These are phyloP conservation scores for Hevea brasiliensis DNA, from an alignment of 345 rosid species.

Conservation along the genomic window DNA sequence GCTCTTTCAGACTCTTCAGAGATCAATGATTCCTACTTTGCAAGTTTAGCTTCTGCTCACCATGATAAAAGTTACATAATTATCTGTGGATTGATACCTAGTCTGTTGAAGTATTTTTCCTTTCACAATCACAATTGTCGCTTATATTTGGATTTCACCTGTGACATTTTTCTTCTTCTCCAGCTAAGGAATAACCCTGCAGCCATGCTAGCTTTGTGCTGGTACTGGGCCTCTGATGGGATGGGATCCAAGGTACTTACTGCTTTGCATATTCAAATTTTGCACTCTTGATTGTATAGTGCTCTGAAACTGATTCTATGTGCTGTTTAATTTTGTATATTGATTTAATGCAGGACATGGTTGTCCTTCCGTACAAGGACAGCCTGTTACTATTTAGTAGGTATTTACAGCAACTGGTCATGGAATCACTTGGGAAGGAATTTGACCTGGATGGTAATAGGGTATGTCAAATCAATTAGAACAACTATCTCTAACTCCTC, in stretches of 20 bases:
- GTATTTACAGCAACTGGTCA: conserved; percentile 93
- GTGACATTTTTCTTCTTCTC: conserved; percentile 21
- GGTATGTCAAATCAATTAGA: conserved; percentile 48
- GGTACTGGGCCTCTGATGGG: conserved; percentile 96
- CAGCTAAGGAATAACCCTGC: conserved; percentile 92
- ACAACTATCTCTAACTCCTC: neutral
- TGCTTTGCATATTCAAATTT: conserved; percentile 13
- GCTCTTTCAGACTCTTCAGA: neutral
- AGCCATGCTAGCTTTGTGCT: conserved; percentile 86
- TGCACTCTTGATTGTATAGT: conserved; percentile 13
- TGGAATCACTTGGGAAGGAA: conserved; percentile 99
- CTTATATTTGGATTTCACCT: neutral
- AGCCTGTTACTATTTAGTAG: conserved; percentile 88
- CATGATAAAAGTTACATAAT: neutral
- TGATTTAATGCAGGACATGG: conserved; percentile 79
- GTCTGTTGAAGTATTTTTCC: neutral
- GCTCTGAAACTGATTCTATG: neutral
- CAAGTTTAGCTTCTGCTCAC: neutral
- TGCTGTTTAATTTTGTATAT: neutral
- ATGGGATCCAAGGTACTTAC: conserved; percentile 81
- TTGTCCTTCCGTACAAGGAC: conserved; percentile 97
- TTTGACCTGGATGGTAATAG: conserved; percentile 90
- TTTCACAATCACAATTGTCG: neutral
- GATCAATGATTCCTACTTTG: neutral
- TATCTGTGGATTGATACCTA: neutral